A percentile compares a stretch with the other conserved stretches of the same genome.
phyloP scores from a whole-genome alignment of 306 rosid genomes.

The Neltuma alba region DNA sequence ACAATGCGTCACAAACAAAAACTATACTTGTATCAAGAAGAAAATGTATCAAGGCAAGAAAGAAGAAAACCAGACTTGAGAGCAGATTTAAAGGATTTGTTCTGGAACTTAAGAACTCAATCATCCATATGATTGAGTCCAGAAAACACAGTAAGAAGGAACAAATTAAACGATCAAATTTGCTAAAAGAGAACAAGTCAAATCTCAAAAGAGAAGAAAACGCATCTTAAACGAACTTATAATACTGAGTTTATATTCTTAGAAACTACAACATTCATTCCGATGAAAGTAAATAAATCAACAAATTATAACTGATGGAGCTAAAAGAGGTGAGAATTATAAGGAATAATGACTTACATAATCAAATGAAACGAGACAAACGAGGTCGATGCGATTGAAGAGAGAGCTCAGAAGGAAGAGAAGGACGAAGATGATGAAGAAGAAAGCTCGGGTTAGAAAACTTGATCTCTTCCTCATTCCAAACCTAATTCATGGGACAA shows the following conservation, averaged over 20 bases:
- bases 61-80: not conserved
- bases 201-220: not conserved
- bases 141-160: not conserved
- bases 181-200: not conserved
- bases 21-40: not conserved
- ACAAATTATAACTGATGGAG: too few relatives aligned
- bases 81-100: not conserved
- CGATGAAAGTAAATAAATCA: too few relatives aligned
- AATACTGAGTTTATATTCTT: not conserved
- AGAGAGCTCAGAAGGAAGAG: not conserved
- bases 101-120: not conserved
- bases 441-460: not conserved
- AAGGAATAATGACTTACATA: not conserved
- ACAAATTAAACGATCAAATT: not conserved
- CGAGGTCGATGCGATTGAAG: conserved; percentile 25
- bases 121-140: not conserved
- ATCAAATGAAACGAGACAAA: not conserved
- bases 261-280: not conserved
- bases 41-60: not conserved
- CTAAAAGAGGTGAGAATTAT: too few relatives aligned
- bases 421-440: not conserved
- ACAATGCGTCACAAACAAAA: not conserved
- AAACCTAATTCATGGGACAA: not conserved
- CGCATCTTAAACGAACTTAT: not conserved
- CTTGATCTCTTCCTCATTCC: conserved; percentile 25